Conservation (phyloP, 495 filamentous ascomycete genomes). For the Penicillium antarcticum region DNA sequence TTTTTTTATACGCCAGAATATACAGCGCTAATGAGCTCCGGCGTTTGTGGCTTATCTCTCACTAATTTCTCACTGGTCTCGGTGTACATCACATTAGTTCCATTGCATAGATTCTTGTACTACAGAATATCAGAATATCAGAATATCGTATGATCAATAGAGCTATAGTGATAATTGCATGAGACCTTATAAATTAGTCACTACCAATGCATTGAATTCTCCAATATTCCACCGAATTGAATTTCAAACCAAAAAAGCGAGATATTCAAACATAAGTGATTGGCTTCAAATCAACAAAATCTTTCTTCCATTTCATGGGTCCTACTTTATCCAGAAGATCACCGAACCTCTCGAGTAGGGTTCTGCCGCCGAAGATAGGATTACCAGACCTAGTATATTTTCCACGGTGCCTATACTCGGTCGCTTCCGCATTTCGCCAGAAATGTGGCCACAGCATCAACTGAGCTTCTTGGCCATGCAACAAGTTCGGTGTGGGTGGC, state of each 20-base stretch:
- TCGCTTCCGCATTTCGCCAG: neutral
- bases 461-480: constrained; percentile 8
- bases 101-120: too few species aligned
- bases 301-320: constrained; percentile 3
- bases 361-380: neutral
- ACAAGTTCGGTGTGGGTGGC: constrained; percentile 2
- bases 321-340: neutral
- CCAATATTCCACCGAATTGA: too few species aligned
- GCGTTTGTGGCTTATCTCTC: too few species aligned
- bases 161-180: too few species aligned
- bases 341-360: neutral
- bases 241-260: neutral
- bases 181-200: too few species aligned
- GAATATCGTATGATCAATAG: too few species aligned
- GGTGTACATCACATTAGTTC: too few species aligned
- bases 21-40: too few species aligned
- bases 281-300: constrained; percentile 7
- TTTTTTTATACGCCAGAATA: too few species aligned
- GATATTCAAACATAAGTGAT: neutral
- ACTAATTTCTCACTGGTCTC: too few species aligned
- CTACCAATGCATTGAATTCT: too few species aligned
- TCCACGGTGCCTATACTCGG: constrained; percentile 3
- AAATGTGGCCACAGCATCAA: constrained; percentile 11
- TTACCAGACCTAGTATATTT: neutral
- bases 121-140: too few species aligned